phyloP scores from a whole-genome alignment of 75 land plant species.

The Ceratopteris richardii region DNA sequence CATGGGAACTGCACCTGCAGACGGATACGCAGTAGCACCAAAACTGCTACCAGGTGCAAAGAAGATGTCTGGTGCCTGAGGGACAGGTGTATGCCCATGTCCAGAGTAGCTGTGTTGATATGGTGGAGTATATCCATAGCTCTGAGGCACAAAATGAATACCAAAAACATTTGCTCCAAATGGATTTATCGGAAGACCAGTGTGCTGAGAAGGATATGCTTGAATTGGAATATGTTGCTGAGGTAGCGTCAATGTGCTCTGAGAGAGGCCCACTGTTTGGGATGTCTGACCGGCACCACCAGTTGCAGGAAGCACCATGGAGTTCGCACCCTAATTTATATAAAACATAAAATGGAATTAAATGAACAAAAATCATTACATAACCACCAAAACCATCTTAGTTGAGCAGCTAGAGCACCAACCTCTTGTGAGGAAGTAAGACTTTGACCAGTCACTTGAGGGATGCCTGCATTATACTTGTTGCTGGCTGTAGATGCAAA shows the following conservation, averaged over 20 bases:
- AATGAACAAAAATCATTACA: neutral
- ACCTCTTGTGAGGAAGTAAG: constrained; percentile 35
- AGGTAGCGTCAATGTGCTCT: constrained; percentile 12
- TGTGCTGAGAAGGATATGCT: constrained; percentile 25
- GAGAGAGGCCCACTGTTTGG: constrained; percentile 20
- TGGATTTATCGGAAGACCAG: constrained; percentile 15
- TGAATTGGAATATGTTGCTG: constrained; percentile 26
- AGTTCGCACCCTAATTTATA: constrained; percentile 13
- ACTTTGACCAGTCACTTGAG: constrained; percentile 16
- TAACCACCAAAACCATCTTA: neutral
- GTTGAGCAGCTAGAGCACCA: neutral
- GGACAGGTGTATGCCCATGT: constrained; percentile 10
- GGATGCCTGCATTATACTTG: constrained; percentile 23
- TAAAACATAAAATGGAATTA: neutral
- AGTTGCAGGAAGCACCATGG: constrained; percentile 5
- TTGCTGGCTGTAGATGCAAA: constrained; percentile 7
- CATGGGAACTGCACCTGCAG: constrained; percentile 19
- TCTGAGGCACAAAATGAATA: constrained; percentile 24
- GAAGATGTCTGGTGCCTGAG: constrained; percentile 12
- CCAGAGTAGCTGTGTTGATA: constrained; percentile 22
- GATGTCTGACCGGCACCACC: constrained; percentile 10
- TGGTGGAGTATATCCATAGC: constrained; percentile 24
- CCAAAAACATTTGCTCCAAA: constrained; percentile 21
- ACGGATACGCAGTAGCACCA: constrained; percentile 15
- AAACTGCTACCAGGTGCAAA: constrained; percentile 18